Conservation (phyloP, 257 asterid species). For the Anisodus acutangulus region DNA sequence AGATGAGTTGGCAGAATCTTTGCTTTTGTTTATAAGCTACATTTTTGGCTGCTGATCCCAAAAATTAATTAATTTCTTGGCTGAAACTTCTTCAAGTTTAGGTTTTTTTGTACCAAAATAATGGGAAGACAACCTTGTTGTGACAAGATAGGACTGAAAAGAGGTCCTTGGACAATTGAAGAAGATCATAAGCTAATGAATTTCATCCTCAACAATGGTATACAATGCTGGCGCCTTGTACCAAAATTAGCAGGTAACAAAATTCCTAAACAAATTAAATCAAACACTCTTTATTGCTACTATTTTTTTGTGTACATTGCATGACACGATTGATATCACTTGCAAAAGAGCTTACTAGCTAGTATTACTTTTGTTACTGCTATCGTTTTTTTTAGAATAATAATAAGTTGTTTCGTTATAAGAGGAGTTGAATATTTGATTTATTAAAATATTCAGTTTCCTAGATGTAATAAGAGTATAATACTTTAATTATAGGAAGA, state of each 20-base stretch:
- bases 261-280: background rate
- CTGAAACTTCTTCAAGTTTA: background rate
- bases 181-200: slow-evolving; percentile 83
- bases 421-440: too few relatives aligned
- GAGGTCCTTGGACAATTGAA: slow-evolving; percentile 88
- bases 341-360: too few relatives aligned
- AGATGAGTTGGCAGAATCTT: slow-evolving; percentile 77
- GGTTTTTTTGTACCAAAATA: background rate
- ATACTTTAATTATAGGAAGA: too few relatives aligned
- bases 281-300: background rate
- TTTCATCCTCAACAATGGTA: slow-evolving; percentile 84
- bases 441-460: too few relatives aligned
- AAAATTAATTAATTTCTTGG: slow-evolving; percentile 5
- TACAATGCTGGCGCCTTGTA: slow-evolving; percentile 82
- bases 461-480: too few relatives aligned
- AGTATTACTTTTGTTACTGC: too few relatives aligned
- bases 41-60: slow-evolving; percentile 33
- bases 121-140: slow-evolving; percentile 96
- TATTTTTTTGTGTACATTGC: too few relatives aligned
- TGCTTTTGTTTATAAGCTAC: slow-evolving; percentile 47
- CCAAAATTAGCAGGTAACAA: slow-evolving; percentile 75
- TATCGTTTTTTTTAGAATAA: too few relatives aligned
- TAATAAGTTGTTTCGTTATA: too few relatives aligned
- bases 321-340: too few relatives aligned
- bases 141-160: slow-evolving; percentile 70